Percentiles rank a stretch among this genome's conserved stretches.
phyloP scores from a whole-genome alignment of 768 basidiomycete genomes.

The Arthromyces matolae region DNA sequence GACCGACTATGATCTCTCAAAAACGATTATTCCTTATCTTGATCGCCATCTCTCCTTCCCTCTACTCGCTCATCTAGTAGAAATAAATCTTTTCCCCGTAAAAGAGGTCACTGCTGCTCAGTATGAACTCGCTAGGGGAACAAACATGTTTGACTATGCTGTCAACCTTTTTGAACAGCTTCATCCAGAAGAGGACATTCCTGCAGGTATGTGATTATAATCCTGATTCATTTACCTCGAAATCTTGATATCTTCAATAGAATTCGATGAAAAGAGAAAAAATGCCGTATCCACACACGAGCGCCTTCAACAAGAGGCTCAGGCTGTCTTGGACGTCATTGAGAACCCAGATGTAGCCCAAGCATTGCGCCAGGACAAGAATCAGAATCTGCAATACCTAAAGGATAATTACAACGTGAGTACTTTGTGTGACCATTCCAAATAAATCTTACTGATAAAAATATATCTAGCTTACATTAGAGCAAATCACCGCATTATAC shows the following conservation, averaged over 20 bases:
- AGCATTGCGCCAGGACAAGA: conserved; percentile 92
- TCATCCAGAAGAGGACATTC: conserved; percentile 66
- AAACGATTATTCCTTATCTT: conserved; percentile 85
- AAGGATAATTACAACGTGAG: conserved; percentile 88
- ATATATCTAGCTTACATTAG: conserved; percentile 72
- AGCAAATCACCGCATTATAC: conserved; percentile 94
- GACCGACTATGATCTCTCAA: conserved; percentile 90
- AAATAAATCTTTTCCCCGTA: conserved; percentile 69
- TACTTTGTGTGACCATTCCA: conserved; percentile 7
- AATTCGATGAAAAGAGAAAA: conserved; percentile 80
- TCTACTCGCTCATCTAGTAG: conserved; percentile 81
- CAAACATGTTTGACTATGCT: conserved; percentile 98
- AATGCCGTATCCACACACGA: conserved; percentile 82
- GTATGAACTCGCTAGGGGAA: conserved; percentile 95
- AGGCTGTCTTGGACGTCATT: conserved; percentile 92
- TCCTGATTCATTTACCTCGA: neutral
- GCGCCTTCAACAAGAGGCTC: conserved; percentile 83
- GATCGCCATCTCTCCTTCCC: conserved; percentile 96
- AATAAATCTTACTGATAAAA: neutral
- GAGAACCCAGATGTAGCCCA: conserved; percentile 96
- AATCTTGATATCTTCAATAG: conserved; percentile 40
- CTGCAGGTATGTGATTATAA: conserved; percentile 48
- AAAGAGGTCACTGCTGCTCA: conserved; percentile 85
- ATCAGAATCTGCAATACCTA: conserved; percentile 91
- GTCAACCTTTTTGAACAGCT: conserved; percentile 76